Conservation (phyloP, 768 basidiomycete genomes). For the Boletus pseudo-olivaceus region DNA sequence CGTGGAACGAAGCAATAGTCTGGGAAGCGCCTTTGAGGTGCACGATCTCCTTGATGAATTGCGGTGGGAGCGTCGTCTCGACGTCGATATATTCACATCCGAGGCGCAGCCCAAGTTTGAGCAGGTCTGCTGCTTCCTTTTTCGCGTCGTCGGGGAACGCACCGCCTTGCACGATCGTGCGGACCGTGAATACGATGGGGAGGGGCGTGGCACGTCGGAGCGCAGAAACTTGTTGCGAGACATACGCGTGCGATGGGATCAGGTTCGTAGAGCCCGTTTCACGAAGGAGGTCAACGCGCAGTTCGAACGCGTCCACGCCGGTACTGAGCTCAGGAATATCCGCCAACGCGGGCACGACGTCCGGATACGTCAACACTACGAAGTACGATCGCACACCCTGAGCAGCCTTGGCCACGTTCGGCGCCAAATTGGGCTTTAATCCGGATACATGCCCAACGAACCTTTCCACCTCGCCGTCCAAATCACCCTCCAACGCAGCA, state of each 20-base stretch:
- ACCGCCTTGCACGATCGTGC: slow-evolving; percentile 87
- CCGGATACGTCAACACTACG: slow-evolving; percentile 89
- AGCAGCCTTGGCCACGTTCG: slow-evolving; percentile 38
- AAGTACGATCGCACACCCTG: slow-evolving; percentile 78
- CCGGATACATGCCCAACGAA: slow-evolving; percentile 92
- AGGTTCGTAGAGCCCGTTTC: slow-evolving; percentile 44
- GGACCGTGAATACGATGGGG: slow-evolving; percentile 89
- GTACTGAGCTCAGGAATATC: slow-evolving; percentile 69
- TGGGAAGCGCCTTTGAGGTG: slow-evolving; percentile 66
- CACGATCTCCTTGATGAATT: slow-evolving; percentile 55
- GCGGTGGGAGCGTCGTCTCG: slow-evolving; percentile 73
- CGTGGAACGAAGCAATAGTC: slow-evolving; percentile 93
- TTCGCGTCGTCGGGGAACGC: slow-evolving; percentile 78
- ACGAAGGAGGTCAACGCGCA: slow-evolving; percentile 89
- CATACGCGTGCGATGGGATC: slow-evolving; percentile 68
- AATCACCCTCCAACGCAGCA: slow-evolving; percentile 39
- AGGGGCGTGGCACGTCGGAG: slow-evolving; percentile 74
- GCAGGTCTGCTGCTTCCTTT: slow-evolving; percentile 69
- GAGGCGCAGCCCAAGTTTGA: slow-evolving; percentile 73
- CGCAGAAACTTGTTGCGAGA: slow-evolving; percentile 74
- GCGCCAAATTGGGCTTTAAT: slow-evolving; percentile 57
- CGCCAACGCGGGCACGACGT: slow-evolving; percentile 65
- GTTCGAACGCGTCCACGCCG: slow-evolving; percentile 89
- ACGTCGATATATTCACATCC: slow-evolving; percentile 94
- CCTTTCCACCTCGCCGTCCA: slow-evolving; percentile 58